These are phyloP conservation scores for Naganishia onofrii DNA, from an alignment of 768 basidiomycete genomes.

Conservation along the genomic window DNA sequence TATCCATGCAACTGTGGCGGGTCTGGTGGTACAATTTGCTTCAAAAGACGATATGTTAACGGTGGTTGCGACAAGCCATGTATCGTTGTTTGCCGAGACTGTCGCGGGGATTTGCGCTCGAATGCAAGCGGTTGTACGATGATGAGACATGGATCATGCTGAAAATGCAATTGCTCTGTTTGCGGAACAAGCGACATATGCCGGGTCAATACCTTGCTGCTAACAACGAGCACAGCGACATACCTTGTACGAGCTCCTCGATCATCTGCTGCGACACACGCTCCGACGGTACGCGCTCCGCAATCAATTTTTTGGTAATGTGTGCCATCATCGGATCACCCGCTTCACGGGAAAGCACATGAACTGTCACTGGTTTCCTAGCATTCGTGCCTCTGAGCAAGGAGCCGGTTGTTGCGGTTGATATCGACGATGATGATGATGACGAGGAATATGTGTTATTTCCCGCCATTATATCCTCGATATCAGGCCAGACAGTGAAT, in stretches of 20 bases:
- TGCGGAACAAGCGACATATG: no score
- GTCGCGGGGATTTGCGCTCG: neutral
- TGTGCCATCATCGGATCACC: constrained; percentile 11
- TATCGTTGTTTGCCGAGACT: neutral
- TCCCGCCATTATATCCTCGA: neutral
- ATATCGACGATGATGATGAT: neutral
- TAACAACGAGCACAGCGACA: neutral
- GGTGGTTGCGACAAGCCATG: no score
- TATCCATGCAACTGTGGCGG: constrained; percentile 13
- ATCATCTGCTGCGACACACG: constrained; percentile 11
- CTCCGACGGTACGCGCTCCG: neutral
- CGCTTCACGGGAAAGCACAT: constrained; percentile 1
- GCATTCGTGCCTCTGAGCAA: neutral
- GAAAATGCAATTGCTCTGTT: constrained; percentile 12
- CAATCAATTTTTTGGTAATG: neutral
- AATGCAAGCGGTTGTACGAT: constrained; percentile 13
- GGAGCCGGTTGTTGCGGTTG: neutral
- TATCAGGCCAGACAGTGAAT: neutral
- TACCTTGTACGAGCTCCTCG: constrained; percentile 3
- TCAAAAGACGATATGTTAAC: neutral
- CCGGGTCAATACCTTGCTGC: neutral
- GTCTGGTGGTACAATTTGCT: neutral
- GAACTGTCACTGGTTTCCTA: neutral
- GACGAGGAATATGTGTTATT: neutral
- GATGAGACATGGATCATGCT: constrained; percentile 13